Percentiles rank a stretch among this genome's conserved stretches.
Evolutionary conservation across 2,329 filamentous ascomycete species (phyloP).

Genomic region (Leptodontidium sp.): DNA sequence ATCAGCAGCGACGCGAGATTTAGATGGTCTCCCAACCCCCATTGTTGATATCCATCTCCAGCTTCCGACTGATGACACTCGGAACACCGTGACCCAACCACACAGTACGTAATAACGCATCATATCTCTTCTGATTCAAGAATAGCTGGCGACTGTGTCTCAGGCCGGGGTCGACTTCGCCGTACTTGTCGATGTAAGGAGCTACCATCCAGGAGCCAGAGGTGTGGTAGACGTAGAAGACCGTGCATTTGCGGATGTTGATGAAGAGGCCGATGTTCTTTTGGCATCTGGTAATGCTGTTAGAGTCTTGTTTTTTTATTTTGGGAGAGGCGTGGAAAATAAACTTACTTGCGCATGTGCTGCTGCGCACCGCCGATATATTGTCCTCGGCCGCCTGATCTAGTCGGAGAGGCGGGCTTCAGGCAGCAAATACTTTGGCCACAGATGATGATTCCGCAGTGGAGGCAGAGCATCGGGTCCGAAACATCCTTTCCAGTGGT

Average conservation of each 20-base stretch:
- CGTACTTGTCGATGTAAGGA: conserved; percentile 95
- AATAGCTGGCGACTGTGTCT: conserved; percentile 88
- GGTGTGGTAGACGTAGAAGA: conserved; percentile 83
- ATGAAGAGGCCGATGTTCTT: conserved; percentile 92
- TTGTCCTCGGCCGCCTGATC: conserved; percentile 46
- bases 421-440: conserved; percentile 93
- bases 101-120: conserved; percentile 82
- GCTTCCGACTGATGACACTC: conserved; percentile 85
- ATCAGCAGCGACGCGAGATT: not conserved
- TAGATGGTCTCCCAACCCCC: conserved; percentile 92
- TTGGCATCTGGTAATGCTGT: conserved; percentile 71
- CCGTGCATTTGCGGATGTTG: conserved; percentile 94
- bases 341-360: conserved; percentile 82
- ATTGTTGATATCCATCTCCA: conserved; percentile 96
- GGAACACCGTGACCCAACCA: conserved; percentile 90
- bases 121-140: conserved; percentile 92
- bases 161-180: conserved; percentile 92
- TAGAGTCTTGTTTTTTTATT: conserved; percentile 37
- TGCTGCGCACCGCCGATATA: conserved; percentile 86
- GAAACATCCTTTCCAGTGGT: conserved; percentile 90
- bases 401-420: conserved; percentile 56
- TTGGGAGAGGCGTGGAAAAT: not conserved
- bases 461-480: conserved; percentile 90
- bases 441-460: conserved; percentile 97
- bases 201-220: conserved; percentile 87